Evolutionary conservation across 176 grass and related monocot genomes (phyloP).

Genomic region (Chloris gayana): DNA sequence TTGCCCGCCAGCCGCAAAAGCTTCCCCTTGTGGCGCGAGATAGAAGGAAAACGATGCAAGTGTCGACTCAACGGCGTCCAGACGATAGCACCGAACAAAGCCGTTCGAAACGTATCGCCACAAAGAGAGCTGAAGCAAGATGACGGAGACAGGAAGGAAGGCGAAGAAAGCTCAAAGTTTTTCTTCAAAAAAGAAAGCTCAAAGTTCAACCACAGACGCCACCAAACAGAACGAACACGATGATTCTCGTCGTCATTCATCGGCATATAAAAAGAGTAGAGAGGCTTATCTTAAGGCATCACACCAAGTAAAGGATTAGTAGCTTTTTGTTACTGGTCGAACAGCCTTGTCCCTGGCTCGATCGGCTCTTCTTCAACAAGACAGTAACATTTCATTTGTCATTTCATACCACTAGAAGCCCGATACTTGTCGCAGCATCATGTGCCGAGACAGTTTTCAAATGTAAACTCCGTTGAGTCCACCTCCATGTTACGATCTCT

Average conservation of each 20-base stretch:
- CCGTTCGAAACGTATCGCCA: not conserved
- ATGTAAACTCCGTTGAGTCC: not conserved
- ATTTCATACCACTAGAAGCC: not conserved
- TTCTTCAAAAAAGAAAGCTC: no score
- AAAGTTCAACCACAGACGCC: not conserved
- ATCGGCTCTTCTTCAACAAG: not conserved
- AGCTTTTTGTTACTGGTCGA: not conserved
- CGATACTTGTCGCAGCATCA: not conserved
- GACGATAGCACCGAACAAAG: not conserved
- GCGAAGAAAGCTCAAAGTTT: not conserved
- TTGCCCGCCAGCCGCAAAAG: not conserved
- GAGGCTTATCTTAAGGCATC: not conserved
- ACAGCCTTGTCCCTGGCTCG: not conserved
- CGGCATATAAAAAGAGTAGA: not conserved
- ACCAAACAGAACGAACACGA: not conserved
- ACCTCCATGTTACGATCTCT: not conserved
- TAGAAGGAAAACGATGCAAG: not conserved
- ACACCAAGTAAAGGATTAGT: not conserved
- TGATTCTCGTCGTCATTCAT: not conserved
- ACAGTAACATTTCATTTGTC: not conserved
- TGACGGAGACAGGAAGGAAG: not conserved
- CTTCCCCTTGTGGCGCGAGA: not conserved
- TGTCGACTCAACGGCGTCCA: not conserved
- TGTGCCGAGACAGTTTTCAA: constrained; percentile 11
- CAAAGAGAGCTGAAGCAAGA: not conserved